phyloP scores from a whole-genome alignment of 176 grass and related monocot genomes.

The Triticum turgidum region DNA sequence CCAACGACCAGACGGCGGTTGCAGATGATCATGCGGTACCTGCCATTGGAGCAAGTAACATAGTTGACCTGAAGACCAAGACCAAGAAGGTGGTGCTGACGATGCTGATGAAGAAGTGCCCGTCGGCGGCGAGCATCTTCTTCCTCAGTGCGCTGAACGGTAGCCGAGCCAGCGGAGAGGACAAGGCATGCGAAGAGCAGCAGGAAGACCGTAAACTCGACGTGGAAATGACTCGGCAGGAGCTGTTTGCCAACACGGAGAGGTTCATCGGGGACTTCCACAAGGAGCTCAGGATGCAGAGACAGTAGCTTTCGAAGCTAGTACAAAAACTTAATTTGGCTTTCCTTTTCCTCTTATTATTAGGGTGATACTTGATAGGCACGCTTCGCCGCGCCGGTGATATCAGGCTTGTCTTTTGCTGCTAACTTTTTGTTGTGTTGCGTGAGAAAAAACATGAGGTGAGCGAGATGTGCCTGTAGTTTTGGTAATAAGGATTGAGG shows the following conservation, averaged over 20 bases:
- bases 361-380: neutral
- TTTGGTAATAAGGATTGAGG: neutral
- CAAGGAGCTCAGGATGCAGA: neutral
- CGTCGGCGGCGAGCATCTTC: conserved; percentile 14
- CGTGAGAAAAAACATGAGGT: neutral
- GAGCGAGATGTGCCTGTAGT: neutral
- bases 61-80: neutral
- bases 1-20: neutral
- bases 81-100: neutral
- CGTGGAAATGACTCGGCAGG: conserved; percentile 15
- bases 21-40: neutral
- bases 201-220: neutral
- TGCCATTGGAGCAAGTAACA: neutral
- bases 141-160: conserved; percentile 4
- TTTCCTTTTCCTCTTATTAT: neutral
- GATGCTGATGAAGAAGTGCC: conserved; percentile 13
- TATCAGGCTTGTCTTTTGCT: neutral
- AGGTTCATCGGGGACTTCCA: conserved; percentile 2
- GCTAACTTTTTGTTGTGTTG: neutral
- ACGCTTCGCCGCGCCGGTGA: neutral
- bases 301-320: neutral
- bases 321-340: neutral
- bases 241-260: conserved; percentile 17
- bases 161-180: neutral
- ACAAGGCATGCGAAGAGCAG: neutral